Base-by-base conservation (phyloP, 495 filamentous ascomycete genomes). In the Podospora appendiculata region DNA sequence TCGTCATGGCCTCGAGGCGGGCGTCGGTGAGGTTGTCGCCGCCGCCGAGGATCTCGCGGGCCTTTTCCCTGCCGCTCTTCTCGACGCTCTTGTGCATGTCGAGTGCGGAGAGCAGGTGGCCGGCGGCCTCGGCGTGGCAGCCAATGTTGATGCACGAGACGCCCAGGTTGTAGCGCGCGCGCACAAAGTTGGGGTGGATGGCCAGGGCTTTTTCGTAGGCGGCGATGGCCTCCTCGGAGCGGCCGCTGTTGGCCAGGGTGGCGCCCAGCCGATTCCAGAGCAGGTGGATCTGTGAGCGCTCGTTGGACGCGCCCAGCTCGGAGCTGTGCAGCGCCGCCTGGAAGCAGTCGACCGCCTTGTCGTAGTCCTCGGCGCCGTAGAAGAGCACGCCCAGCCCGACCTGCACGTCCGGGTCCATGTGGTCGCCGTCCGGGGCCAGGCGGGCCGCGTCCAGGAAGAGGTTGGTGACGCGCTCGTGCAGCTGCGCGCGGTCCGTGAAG, bases 331-430 rank as follows among this genome's bases (percentile, higher is more conserved):
- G 77, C 4, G 93, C 94, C 2, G 92, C 81, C 25, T 83, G 84
- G 80, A 99, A 99, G 72, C 94, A 99, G 75, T 99, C 93, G 45
- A 97, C 94, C 0, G 93, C 94, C 69, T 99, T 99, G 59, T 90
- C 89, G 76, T 95, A 96, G 64, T 97, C 90, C 63, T 97, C 93
- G 7, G 85, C 89, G 48, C 91, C 92, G 76, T 99, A 99, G 79
- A 97, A 96, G 35, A 99, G 84, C 16, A 97, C 94, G 38, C 94
- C 93, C 1, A 99, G 79, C 0, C 93, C 93, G 55, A 99, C 93
- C 72, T 97, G 94, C 4, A 99, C 93, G 60, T 99, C 93, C 0
- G 92, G 90, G 64, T 99, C 93, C 88, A 97, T 95, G 58, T 89
- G 85, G 57, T 68, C 73, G 47, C 90, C 91, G 12, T 85, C 83